Percentiles rank a stretch among this genome's conserved stretches.
phyloP scores from a whole-genome alignment of 306 rosid genomes.

The Abrus precatorius region DNA sequence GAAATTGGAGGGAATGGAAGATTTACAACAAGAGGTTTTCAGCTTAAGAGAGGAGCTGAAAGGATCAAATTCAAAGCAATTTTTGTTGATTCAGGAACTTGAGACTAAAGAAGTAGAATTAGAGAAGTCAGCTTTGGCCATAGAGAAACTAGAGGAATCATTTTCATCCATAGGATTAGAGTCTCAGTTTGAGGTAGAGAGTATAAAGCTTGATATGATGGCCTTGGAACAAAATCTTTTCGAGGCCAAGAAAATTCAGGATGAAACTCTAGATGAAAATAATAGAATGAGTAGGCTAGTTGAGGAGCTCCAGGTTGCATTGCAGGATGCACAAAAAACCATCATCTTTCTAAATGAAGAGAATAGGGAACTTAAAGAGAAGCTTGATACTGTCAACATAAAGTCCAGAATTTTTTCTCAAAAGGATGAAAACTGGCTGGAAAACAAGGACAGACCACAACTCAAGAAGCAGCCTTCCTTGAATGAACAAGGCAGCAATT shows the following conservation, averaged over 20 bases:
- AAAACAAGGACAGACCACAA: slow-evolving; percentile 51
- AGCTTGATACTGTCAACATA: slow-evolving; percentile 59
- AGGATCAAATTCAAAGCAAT: slow-evolving; percentile 61
- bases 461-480: slow-evolving; percentile 42
- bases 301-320: slow-evolving; percentile 64
- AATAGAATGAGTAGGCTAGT: slow-evolving; percentile 59
- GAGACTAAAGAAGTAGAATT: slow-evolving; percentile 67
- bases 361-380: slow-evolving; percentile 64
- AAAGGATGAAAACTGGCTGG: slow-evolving; percentile 71
- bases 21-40: slow-evolving; percentile 60
- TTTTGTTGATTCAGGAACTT: slow-evolving; percentile 68
- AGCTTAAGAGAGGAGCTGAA: slow-evolving; percentile 70
- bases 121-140: slow-evolving; percentile 60
- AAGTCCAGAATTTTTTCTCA: slow-evolving; percentile 62
- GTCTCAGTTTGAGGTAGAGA: slow-evolving; percentile 91
- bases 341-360: slow-evolving; percentile 61
- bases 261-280: slow-evolving; percentile 71
- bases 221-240: slow-evolving; percentile 75
- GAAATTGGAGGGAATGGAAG: slow-evolving; percentile 63
- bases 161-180: slow-evolving; percentile 79
- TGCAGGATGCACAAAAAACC: slow-evolving; percentile 58
- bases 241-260: slow-evolving; percentile 72
- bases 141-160: slow-evolving; percentile 78
- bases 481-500: slow-evolving; percentile 48
- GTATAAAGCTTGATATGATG: slow-evolving; percentile 84